Evolutionary conservation across 2,329 filamentous ascomycete species (phyloP).

Genomic region (Penicillium sp.): DNA sequence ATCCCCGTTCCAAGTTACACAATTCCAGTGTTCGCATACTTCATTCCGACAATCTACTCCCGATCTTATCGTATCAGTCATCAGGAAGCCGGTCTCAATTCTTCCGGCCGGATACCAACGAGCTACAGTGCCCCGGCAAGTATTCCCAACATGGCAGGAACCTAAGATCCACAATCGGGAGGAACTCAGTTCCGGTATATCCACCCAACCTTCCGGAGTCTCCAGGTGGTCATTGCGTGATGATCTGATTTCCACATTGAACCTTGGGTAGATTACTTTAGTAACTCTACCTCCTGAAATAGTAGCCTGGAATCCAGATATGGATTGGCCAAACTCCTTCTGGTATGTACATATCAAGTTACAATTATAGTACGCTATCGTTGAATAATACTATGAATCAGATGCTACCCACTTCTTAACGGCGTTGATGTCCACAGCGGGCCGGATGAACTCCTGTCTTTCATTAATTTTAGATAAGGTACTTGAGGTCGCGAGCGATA

Average conservation of each 20-base stretch:
- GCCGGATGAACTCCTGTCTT: not conserved
- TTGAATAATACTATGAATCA: not conserved
- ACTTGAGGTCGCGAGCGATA: not conserved
- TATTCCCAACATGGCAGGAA: conserved; percentile 7
- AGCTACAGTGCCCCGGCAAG: not conserved
- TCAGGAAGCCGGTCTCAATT: not conserved
- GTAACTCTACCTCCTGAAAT: not conserved
- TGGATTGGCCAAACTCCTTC: no score
- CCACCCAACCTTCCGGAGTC: not conserved
- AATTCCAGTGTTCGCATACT: not conserved
- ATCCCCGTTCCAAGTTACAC: conserved; percentile 3
- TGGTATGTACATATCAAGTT: not conserved
- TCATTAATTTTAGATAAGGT: not conserved
- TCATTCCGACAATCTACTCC: not conserved
- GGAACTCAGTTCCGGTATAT: not conserved
- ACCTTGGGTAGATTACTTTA: not conserved
- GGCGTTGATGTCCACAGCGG: not conserved
- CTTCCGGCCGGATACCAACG: not conserved
- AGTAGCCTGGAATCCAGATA: not conserved
- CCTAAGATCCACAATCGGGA: not conserved
- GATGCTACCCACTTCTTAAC: conserved; percentile 7
- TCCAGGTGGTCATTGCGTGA: conserved; percentile 7
- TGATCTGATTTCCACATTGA: conserved; percentile 4
- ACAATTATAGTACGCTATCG: not conserved
- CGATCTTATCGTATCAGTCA: not conserved